These are phyloP conservation scores for Neoscytalidium dimidiatum DNA, from an alignment of 2,329 filamentous ascomycete species.

Conservation along the genomic window DNA sequence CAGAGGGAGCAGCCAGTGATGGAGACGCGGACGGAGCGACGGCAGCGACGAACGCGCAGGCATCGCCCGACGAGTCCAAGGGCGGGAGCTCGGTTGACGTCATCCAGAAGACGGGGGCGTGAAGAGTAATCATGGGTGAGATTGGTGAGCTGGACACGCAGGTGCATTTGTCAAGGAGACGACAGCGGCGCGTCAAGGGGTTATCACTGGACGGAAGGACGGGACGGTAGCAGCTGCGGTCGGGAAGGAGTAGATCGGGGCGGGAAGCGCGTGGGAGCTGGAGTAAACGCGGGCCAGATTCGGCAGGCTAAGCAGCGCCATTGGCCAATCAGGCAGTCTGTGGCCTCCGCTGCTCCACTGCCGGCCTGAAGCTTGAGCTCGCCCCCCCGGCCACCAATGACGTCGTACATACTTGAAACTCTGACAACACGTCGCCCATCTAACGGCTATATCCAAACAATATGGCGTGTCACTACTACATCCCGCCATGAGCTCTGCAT, in stretches of 20 bases:
- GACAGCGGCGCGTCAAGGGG: background rate
- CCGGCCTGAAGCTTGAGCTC: background rate
- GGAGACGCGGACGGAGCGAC: background rate
- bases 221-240: background rate
- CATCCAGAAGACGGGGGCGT: background rate
- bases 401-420: background rate
- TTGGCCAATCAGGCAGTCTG: background rate
- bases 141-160: too few species aligned
- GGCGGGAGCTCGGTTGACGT: background rate
- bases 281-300: background rate
- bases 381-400: background rate
- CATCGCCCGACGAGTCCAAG: background rate
- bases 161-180: background rate
- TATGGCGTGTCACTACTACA: background rate
- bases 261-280: too few species aligned
- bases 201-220: background rate
- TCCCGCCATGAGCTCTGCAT: background rate
- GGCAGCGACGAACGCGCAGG: background rate
- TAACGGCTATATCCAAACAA: background rate
- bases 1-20: background rate
- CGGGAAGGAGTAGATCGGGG: background rate
- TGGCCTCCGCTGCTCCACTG: background rate
- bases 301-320: background rate
- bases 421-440: too few species aligned
- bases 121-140: background rate